Base-by-base conservation (phyloP, 1,139 yeast genomes). In the Suhomyces bolitotheri region DNA sequence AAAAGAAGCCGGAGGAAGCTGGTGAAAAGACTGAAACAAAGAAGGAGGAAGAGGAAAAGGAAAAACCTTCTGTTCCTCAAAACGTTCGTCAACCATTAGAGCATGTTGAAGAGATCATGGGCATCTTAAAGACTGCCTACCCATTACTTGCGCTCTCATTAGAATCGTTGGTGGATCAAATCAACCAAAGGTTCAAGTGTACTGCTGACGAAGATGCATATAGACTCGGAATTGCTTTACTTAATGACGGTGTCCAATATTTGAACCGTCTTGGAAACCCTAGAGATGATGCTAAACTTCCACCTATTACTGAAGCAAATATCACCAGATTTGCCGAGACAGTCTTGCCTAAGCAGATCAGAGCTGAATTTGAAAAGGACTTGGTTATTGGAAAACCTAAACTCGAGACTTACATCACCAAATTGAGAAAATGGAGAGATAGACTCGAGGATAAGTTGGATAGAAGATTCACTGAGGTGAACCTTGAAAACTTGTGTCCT, bases 171-270 rank as follows among this genome's bases (percentile, higher is more conserved):
- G 97, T 92, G 31, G 98, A 94, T 53, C 98, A 94, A 64, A 86
- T 94, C 38, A 85, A 84, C 54, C 96, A 89, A 56, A 72, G 97
- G 38, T 92, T 94, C 71, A 94, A 92, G 63, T 83, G 96, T 33
- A 85, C 88, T 34, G 89, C 95, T 0, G 98, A 94, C 58, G 98
- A 92, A 53, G 98, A 94, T 60, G 94, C 97, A 0, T 94, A 92
- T 59, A 72, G 99, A 49, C 72, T 94, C 41, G 90, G 95, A 33
- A 89, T 89, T 44, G 98, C 97, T 0, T 66, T 94, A 38, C 73
- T 92, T 44, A 89, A 89, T 53, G 99, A 94, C 62, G 97, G 96
- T 31, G 86, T 94, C 15, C 95, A 86, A 56, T 81, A 81, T 47
- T 81, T 85, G 52, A 86, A 87, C 65, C 77, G 97, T 30, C 69